Evolutionary conservation across 495 filamentous ascomycete genomes (phyloP), one percentile per base, ranked within the genome.

Genomic region (Penicillium steckii): DNA sequence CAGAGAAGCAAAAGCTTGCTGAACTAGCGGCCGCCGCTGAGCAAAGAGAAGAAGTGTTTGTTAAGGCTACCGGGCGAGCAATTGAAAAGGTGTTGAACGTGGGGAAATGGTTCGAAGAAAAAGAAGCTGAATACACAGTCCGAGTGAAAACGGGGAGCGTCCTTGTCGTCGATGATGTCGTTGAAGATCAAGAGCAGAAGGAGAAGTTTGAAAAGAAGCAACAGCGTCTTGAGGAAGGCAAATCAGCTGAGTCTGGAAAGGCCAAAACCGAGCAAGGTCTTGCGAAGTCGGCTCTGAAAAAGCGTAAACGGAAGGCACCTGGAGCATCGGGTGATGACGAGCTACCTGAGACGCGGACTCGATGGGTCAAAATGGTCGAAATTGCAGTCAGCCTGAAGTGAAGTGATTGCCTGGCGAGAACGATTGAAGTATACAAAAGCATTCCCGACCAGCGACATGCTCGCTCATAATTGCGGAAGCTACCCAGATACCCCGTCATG

Each of bases 21-120:
- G 56, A 64, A 54, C 42, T 73, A 32, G 75, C 75, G 4, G 64
- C 77, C 10, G 69, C 67, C 25, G 57, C 61, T 2, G 68, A 75
- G 41, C 54, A 64, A 51, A 48, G 74, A 27, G 83, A 83, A 55
- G 82, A 86, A 56, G 85, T 96, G 5, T 69, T 85, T 32, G 56
- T 96, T 9, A 87, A 91, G 49, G 93, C 83, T 13, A 92, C 89
- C 1, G 90, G 89, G 26, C 81, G 80, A 57, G 91, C 90, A 26
- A 91, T 96, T 45, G 76, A 84, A 64, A 87, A 81, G 69, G 85
- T 84, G 23, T 57, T 91, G 25, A 69, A 74, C 45, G 72, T 90
- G 8, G 88, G 79, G 12, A 65, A 78, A 50, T 86, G 80, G 62
- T 88, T 89, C 57, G 77, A 81, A 70, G 72, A 79, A 26, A 76